These are phyloP conservation scores for Leptographium radiaticola DNA, from an alignment of 2,329 filamentous ascomycete genomes.

Conservation along the genomic window DNA sequence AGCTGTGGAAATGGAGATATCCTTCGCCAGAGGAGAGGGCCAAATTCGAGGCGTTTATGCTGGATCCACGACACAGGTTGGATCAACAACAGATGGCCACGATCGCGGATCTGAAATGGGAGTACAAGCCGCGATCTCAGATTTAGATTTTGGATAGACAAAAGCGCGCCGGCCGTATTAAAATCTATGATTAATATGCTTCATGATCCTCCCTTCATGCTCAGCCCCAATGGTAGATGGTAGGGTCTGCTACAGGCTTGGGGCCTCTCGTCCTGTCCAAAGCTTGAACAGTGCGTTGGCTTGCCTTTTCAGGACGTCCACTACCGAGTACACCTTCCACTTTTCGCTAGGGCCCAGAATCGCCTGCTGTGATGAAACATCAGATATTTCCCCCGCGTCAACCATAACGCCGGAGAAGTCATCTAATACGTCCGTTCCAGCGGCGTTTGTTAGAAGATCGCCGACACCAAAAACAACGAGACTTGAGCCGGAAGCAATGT, in stretches of 20 bases:
- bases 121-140: neutral
- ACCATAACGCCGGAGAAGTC: neutral
- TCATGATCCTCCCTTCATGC: neutral
- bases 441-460: too few relatives aligned
- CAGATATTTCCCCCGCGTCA: neutral
- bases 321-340: neutral
- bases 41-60: neutral
- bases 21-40: neutral
- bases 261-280: neutral
- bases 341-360: neutral
- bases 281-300: neutral
- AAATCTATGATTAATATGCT: too few relatives aligned
- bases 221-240: neutral
- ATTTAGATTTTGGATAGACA: too few relatives aligned
- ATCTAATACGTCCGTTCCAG: neutral
- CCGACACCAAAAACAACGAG: neutral
- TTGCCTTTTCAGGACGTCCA: neutral
- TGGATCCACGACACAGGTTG: neutral
- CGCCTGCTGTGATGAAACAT: neutral
- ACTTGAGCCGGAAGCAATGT: neutral
- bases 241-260: neutral
- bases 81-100: neutral
- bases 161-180: too few relatives aligned
- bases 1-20: constrained; percentile 1
- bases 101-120: neutral